Evolutionary conservation across 2,329 filamentous ascomycete species (phyloP).

Genomic region (Geosmithia putterillii): DNA sequence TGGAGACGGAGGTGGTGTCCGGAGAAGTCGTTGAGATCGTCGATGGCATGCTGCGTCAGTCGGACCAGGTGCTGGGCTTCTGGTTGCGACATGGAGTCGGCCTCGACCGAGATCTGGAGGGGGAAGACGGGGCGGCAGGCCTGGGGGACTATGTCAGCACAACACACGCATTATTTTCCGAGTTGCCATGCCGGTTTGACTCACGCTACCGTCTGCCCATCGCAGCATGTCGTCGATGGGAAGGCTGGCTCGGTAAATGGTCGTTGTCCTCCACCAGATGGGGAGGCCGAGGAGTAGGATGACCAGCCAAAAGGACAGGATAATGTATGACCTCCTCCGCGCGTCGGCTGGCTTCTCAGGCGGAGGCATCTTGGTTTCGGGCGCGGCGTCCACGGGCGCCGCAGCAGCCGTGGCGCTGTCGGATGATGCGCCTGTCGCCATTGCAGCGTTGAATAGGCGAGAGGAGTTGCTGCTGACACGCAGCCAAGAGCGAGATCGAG

Average conservation of each 20-base stretch:
- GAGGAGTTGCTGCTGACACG: not conserved
- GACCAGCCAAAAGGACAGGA: conserved; percentile 84
- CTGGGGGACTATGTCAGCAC: conserved; percentile 28
- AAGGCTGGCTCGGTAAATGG: conserved; percentile 76
- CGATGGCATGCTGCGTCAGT: conserved; percentile 74
- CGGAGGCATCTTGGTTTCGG: conserved; percentile 39
- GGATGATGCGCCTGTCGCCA: not conserved
- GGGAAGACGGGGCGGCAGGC: conserved; percentile 83
- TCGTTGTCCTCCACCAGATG: conserved; percentile 92
- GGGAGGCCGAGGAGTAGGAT: conserved; percentile 76
- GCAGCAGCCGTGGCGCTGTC: not conserved
- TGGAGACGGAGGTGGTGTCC: conserved; percentile 61
- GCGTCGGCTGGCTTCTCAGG: conserved; percentile 62
- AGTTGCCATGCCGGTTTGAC: conserved; percentile 7
- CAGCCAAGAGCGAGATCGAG: not conserved
- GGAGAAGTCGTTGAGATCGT: conserved; percentile 77
- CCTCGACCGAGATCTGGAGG: conserved; percentile 66
- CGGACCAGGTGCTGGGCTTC: conserved; percentile 65
- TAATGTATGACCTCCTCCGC: conserved; percentile 58
- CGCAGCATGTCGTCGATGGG: conserved; percentile 77
- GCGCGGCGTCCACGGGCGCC: not conserved
- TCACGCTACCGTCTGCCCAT: conserved; percentile 83
- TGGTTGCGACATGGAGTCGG: conserved; percentile 48
- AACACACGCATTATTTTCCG: too few relatives aligned
- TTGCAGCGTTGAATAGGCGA: not conserved